Evolutionary conservation across 345 rosid species (phyloP), one percentile per base, ranked within the genome.

Genomic region (Citrus sp.): DNA sequence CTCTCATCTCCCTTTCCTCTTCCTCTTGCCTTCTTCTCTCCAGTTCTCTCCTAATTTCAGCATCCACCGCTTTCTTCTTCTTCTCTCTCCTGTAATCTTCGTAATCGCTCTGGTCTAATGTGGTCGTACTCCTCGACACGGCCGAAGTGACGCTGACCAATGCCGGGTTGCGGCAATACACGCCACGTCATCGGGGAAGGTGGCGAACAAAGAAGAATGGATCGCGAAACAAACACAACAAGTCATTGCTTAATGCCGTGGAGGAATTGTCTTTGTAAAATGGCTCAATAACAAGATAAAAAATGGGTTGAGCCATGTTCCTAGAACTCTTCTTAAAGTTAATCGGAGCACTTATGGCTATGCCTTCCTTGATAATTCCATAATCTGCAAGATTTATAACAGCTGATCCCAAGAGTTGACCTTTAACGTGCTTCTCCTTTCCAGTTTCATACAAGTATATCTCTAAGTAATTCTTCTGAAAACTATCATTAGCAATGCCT

Each of bases 391-490:
- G 91, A 86, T 95, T 93, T 76, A 93, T 82, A 66, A 81, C 79
- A 16, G 99, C 93, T 3, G 96, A 86, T 65, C 98, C 99, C 86
- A 93, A 80, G 27, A 88, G 85, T 74, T 90, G 96, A 85, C 94
- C 88, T 88, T 93, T 95, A 60, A 80, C 89, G 0, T 77, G 84
- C 77, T 81, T 92, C 84, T 86, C 89, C 79, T 86, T 89, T 67
- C 88, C 84, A 58, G 86, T 86, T 59, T 95, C 97, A 78, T 85
- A 93, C 82, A 95, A 86, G 82, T 82, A 69, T 40, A 95, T 89
- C 59, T 95, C 93, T 3, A 95, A 77, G 74, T 73, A 86, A 74
- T 93, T 95, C 84, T 92, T 95, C 77, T 87, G 94, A 76, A 87
- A 95, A 83, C 82, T 79, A 16, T 85, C 88, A 14, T 76, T 51